phyloP scores from a whole-genome alignment of 768 basidiomycete genomes.

The Pulveroboletus sp. region DNA sequence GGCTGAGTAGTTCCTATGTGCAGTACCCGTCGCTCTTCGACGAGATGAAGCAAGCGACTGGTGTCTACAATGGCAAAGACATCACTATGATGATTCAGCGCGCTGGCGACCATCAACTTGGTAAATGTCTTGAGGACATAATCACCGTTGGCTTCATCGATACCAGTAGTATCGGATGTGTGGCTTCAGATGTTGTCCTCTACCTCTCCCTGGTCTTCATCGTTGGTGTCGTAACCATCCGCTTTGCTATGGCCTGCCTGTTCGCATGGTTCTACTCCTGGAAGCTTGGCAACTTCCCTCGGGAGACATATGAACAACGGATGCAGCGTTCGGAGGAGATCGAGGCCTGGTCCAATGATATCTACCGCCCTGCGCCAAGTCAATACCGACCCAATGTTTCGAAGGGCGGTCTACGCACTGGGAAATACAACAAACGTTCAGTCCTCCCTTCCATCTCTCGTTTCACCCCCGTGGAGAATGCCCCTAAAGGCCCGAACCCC shows the following conservation, averaged over 20 bases:
- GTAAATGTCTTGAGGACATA: slow-evolving; percentile 81
- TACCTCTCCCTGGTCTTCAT: slow-evolving; percentile 96
- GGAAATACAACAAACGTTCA: slow-evolving; percentile 50
- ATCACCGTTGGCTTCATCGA: slow-evolving; percentile 91
- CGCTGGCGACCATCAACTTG: slow-evolving; percentile 60
- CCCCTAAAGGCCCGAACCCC: slow-evolving; percentile 47
- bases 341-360: slow-evolving; percentile 95
- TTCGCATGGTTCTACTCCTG: slow-evolving; percentile 99
- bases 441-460: slow-evolving; percentile 68
- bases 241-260: slow-evolving; percentile 94
- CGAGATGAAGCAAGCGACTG: slow-evolving; percentile 61
- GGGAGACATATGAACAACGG: slow-evolving; percentile 88
- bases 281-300: slow-evolving; percentile 88
- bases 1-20: slow-evolving; percentile 80
- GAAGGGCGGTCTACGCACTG: slow-evolving; percentile 56
- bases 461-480: slow-evolving; percentile 69
- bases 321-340: slow-evolving; percentile 88
- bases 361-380: slow-evolving; percentile 89
- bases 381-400: slow-evolving; percentile 85
- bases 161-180: slow-evolving; percentile 90
- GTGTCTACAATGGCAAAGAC: slow-evolving; percentile 77
- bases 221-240: slow-evolving; percentile 91
- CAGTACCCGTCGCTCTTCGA: slow-evolving; percentile 82
- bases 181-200: slow-evolving; percentile 91
- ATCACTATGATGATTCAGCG: slow-evolving; percentile 84